Base-by-base conservation (phyloP, 148 eudicot genomes). In the Heliamphora exappendiculata region DNA sequence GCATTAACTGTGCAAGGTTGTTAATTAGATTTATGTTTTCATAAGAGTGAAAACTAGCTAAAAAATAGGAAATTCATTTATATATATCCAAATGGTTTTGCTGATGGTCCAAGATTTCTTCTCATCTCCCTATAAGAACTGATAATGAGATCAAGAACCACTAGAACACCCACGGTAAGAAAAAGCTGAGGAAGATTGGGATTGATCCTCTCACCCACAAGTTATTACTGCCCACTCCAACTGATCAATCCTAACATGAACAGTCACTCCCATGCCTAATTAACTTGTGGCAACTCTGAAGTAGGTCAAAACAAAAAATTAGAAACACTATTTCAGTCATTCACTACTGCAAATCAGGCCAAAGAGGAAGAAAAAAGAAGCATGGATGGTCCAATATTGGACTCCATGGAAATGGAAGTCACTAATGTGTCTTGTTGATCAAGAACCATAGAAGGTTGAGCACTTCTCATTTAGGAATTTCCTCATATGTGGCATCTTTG, bases 31-130 rank as follows among this genome's bases (percentile, higher is more conserved):
- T 58, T 74, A 53, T 74, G 11, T 74, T 6, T 73, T 60, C 55
- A 59, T 55, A 53, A 59, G 67, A 74, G 28, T 54, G 34, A 73
- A 55, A 60, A 78, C 64, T 28, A 31, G 5, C 75, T 79, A 73
- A 79, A 77, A 73, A 24, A 45, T 79, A n/a, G n/a, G n/a, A n/a
- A n/a, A n/a, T n/a, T n/a, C n/a, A n/a, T n/a, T n/a, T n/a, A n/a
- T n/a, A n/a, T n/a, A n/a, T n/a, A n/a, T 75, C 65, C 33, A 41
- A 74, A 44, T 41, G 57, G 10, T 14, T 28, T 10, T 64, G 44
- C 78, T 85, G 90, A 76, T 87, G 90, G 90, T 83, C 90, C 34
- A 87, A 87, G 70, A 87, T 87, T 75, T 88, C 90, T 66, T 87
- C 90, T 77, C 85, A 85, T 78, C 87, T 87, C 8, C 90, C 90